Percentiles rank a stretch among this genome's conserved stretches.
Evolutionary conservation across 2,329 filamentous ascomycete genomes (phyloP).

Genomic region (Cladosporium halotolerans): DNA sequence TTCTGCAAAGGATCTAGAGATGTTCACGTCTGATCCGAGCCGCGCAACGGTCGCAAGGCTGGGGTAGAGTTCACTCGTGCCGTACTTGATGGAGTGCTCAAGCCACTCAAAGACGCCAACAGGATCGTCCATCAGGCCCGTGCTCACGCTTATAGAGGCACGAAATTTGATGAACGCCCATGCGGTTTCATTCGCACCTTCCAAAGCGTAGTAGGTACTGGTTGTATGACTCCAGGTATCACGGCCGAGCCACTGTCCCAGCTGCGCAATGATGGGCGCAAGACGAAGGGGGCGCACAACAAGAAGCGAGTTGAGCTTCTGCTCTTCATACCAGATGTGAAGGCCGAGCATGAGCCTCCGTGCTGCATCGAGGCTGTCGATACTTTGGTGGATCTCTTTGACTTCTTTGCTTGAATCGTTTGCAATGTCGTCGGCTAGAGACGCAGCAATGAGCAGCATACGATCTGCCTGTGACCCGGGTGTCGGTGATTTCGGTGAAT

Average conservation of each 20-base stretch:
- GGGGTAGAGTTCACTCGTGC: slow-evolving; percentile 18
- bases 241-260: slow-evolving; percentile 78
- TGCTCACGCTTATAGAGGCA: slow-evolving; percentile 3
- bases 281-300: slow-evolving; percentile 34
- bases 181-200: slow-evolving; percentile 49
- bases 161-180: slow-evolving; percentile 34
- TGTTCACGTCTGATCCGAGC: slow-evolving; percentile 13
- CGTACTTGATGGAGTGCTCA: slow-evolving; percentile 21
- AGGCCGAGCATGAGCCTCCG: slow-evolving; percentile 54
- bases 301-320: slow-evolving; percentile 55
- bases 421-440: slow-evolving; percentile 22
- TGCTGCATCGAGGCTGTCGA: slow-evolving; percentile 8
- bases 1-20: slow-evolving; percentile 8
- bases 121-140: slow-evolving; percentile 21
- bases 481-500: not conserved
- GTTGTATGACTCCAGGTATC: slow-evolving; percentile 50
- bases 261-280: slow-evolving; percentile 70
- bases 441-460: slow-evolving; percentile 20
- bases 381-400: not conserved
- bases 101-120: slow-evolving; percentile 27
- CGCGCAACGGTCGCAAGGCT: slow-evolving; percentile 20
- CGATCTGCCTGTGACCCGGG: slow-evolving; percentile 19
- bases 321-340: slow-evolving; percentile 83
- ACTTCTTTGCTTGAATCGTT: not conserved
- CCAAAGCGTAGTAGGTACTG: slow-evolving; percentile 53